Percentiles rank a stretch among this genome's conserved stretches.
Evolutionary conservation across 306 rosid species (phyloP).

Genomic region (Gleditsia sinensis): DNA sequence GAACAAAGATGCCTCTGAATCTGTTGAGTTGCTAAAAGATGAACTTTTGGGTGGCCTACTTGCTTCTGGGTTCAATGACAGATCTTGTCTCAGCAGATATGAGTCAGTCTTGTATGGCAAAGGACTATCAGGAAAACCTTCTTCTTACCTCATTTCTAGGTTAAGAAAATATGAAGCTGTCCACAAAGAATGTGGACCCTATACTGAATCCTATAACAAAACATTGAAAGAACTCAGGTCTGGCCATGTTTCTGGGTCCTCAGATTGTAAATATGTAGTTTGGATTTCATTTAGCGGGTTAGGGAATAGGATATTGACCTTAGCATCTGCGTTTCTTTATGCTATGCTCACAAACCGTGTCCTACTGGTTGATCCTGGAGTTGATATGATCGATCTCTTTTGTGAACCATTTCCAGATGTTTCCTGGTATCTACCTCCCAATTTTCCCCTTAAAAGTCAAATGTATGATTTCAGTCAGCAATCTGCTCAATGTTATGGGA

Average conservation of each 20-base stretch:
- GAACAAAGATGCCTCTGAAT: constrained; percentile 31
- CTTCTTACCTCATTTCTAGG: constrained; percentile 62
- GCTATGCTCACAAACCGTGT: constrained; percentile 76
- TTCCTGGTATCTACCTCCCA: constrained; percentile 71
- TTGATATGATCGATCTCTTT: constrained; percentile 65
- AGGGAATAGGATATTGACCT: constrained; percentile 71
- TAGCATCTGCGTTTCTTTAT: constrained; percentile 71
- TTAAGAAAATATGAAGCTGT: constrained; percentile 64
- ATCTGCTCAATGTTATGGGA: constrained; percentile 58
- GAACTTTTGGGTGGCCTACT: constrained; percentile 59
- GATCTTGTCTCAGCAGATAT: constrained; percentile 69
- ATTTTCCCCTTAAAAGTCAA: constrained; percentile 53
- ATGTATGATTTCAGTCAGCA: constrained; percentile 49
- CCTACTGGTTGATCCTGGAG: constrained; percentile 73
- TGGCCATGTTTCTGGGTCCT: constrained; percentile 40
- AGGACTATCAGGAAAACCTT: constrained; percentile 46
- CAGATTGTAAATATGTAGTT: constrained; percentile 60
- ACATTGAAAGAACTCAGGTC: constrained; percentile 58
- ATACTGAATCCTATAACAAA: constrained; percentile 60
- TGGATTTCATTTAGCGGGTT: constrained; percentile 78
- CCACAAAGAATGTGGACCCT: constrained; percentile 69
- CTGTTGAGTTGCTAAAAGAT: constrained; percentile 45
- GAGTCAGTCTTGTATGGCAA: constrained; percentile 50
- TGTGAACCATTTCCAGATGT: constrained; percentile 76
- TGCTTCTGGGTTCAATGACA: constrained; percentile 54